Percentiles rank a stretch among this genome's conserved stretches.
Evolutionary conservation across 2,329 filamentous ascomycete species (phyloP).

Genomic region (Aspergillus neotritici): DNA sequence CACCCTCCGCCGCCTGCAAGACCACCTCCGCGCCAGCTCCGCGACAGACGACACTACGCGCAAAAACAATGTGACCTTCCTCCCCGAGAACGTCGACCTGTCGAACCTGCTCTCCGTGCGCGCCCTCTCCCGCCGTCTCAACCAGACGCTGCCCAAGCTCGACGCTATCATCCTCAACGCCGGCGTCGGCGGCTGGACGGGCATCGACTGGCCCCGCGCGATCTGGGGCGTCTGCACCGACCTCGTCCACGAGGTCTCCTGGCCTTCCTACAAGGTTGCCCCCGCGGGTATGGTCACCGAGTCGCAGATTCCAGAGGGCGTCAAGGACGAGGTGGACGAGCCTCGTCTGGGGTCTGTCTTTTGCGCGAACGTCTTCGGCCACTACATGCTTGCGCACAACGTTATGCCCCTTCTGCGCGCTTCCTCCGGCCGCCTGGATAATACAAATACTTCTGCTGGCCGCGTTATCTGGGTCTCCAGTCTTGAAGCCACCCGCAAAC

Average conservation of each 20-base stretch:
- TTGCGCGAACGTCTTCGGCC: constrained; percentile 87
- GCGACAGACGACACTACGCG: constrained; percentile 33
- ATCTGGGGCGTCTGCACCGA: constrained; percentile 56
- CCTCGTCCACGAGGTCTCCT: constrained; percentile 63
- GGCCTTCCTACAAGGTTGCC: constrained; percentile 69
- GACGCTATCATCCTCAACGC: constrained; percentile 82
- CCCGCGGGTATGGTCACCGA: constrained; percentile 50
- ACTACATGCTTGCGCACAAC: constrained; percentile 82
- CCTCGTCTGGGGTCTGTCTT: constrained; percentile 75
- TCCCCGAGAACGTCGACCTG: constrained; percentile 55
- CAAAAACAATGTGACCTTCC: constrained; percentile 42
- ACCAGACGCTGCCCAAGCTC: constrained; percentile 57
- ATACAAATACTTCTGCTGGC: constrained; percentile 45
- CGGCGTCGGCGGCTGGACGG: constrained; percentile 79
- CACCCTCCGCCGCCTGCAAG: constrained; percentile 60
- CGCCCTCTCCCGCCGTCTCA: constrained; percentile 47
- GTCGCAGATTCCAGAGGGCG: constrained; percentile 43
- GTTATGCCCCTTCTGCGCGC: constrained; percentile 67
- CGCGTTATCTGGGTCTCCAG: constrained; percentile 85
- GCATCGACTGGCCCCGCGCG: constrained; percentile 64
- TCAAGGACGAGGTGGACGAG: constrained; percentile 31
- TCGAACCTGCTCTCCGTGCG: constrained; percentile 52
- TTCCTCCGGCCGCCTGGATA: constrained; percentile 27
- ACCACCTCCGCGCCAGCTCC: constrained; percentile 51
- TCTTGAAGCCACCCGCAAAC: constrained; percentile 59